phyloP scores from a whole-genome alignment of 164 flowering plant genomes.

The Platanus orientalis region DNA sequence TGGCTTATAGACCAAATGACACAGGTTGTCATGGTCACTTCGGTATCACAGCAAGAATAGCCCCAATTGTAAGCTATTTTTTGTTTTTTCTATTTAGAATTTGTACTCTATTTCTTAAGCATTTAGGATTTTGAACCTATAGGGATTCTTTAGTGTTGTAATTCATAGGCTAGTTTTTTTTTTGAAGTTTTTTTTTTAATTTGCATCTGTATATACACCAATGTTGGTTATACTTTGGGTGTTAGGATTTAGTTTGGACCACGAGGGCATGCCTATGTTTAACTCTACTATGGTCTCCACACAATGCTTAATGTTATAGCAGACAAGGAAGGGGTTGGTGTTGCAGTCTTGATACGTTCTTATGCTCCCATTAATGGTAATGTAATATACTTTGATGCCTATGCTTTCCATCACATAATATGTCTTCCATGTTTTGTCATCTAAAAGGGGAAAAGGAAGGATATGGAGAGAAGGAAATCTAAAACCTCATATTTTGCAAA shows the following conservation, averaged over 20 bases:
- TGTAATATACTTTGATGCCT: neutral
- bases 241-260: slow-evolving; percentile 65
- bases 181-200: neutral
- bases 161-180: too few species aligned
- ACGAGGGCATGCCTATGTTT: slow-evolving; percentile 97
- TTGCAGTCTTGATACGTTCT: slow-evolving; percentile 87
- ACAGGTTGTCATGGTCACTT: slow-evolving; percentile 94
- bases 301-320: slow-evolving; percentile 93
- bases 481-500: too few species aligned
- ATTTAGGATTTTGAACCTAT: too few species aligned
- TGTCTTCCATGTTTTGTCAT: neutral
- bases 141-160: neutral
- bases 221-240: neutral
- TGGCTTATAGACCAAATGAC: slow-evolving; percentile 91
- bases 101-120: too few species aligned
- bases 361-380: slow-evolving; percentile 88
- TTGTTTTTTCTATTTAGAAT: neutral
- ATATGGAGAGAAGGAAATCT: too few species aligned
- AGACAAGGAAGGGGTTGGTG: slow-evolving; percentile 90
- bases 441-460: too few species aligned
- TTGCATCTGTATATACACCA: neutral
- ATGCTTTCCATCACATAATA: neutral
- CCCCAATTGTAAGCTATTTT: slow-evolving; percentile 73
- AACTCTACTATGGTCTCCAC: slow-evolving; percentile 93
- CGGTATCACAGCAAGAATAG: slow-evolving; percentile 88